Evolutionary conservation across 163 green algal genomes (phyloP).

Genomic region (Picocystis sp.): DNA sequence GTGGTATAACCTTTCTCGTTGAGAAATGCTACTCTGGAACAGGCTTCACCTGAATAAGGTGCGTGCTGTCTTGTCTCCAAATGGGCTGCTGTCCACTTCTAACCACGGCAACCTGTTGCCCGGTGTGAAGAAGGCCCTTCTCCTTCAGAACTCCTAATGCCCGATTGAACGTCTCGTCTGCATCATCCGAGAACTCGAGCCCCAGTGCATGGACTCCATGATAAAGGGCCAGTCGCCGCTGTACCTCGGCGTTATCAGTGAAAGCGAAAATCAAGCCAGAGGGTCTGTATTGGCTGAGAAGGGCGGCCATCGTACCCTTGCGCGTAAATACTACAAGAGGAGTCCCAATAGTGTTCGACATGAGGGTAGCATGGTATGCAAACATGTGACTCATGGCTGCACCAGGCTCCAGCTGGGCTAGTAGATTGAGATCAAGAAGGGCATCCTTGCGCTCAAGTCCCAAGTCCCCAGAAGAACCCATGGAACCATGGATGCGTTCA

Average conservation of each 20-base stretch:
- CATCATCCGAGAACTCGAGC: conserved; percentile 19
- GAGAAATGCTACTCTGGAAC: neutral
- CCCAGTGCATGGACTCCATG: conserved; percentile 29
- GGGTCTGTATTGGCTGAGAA: conserved; percentile 73
- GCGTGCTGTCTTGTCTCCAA: conserved; percentile 50
- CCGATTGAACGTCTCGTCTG: conserved; percentile 19
- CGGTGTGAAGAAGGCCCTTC: conserved; percentile 29
- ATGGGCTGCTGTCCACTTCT: conserved; percentile 61
- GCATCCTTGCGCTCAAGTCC: neutral
- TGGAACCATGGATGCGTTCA: conserved; percentile 45
- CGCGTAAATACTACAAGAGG: conserved; percentile 66
- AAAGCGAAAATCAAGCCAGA: conserved; percentile 62
- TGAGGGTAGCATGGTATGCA: conserved; percentile 66
- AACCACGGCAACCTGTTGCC: conserved; percentile 63
- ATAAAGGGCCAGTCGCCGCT: conserved; percentile 62
- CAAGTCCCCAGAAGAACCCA: conserved; percentile 27
- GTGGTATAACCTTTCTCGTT: too few species aligned
- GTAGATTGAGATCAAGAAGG: conserved; percentile 1
- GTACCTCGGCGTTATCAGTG: conserved; percentile 51
- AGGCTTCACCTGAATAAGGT: conserved; percentile 58
- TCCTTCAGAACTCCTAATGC: conserved; percentile 36
- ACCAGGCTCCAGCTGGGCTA: conserved; percentile 5
- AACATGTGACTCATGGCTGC: conserved; percentile 60
- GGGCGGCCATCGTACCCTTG: conserved; percentile 65
- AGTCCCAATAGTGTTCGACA: conserved; percentile 67